A percentile compares a stretch with the other conserved stretches of the same genome.
These are phyloP conservation scores for Kodamaea ohmeri DNA, from an alignment of 1,139 yeast species.

Conservation along the genomic window DNA sequence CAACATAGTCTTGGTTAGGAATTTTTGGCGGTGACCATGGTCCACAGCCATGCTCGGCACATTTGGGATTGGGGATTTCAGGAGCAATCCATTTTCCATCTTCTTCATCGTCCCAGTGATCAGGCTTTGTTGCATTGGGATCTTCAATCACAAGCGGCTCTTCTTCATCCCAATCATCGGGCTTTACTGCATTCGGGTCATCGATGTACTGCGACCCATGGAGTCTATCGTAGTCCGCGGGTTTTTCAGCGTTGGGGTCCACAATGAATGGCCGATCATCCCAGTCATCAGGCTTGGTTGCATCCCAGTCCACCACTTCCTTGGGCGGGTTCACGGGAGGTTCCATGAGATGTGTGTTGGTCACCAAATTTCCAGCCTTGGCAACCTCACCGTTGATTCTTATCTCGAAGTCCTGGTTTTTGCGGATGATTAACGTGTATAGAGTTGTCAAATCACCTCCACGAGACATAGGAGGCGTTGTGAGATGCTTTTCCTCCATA, in stretches of 20 bases:
- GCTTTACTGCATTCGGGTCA: slow-evolving; percentile 66
- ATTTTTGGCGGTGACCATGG: slow-evolving; percentile 56
- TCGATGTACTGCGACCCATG: slow-evolving; percentile 56
- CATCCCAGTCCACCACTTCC: slow-evolving; percentile 60
- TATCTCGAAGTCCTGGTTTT: slow-evolving; percentile 68
- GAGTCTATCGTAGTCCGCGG: slow-evolving; percentile 76
- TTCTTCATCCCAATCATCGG: slow-evolving; percentile 77
- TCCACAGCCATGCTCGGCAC: slow-evolving; percentile 71
- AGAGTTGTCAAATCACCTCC: slow-evolving; percentile 56
- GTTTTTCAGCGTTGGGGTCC: slow-evolving; percentile 66
- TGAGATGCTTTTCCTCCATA: slow-evolving; percentile 66
- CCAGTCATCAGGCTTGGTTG: slow-evolving; percentile 75
- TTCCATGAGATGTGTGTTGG: slow-evolving; percentile 44
- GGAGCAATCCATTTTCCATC: slow-evolving; percentile 85
- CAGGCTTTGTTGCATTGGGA: slow-evolving; percentile 64
- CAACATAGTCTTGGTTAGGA: slow-evolving; percentile 67
- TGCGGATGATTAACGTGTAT: slow-evolving; percentile 71
- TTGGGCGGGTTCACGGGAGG: slow-evolving; percentile 67
- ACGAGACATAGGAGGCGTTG: slow-evolving; percentile 65
- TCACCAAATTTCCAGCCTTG: slow-evolving; percentile 64
- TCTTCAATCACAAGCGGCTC: slow-evolving; percentile 58
- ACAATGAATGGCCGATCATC: slow-evolving; percentile 61
- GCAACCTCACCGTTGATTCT: slow-evolving; percentile 77
- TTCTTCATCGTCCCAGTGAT: slow-evolving; percentile 81
- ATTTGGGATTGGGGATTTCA: slow-evolving; percentile 66